Evolutionary conservation across 805 yeast species (phyloP).

Genomic region (Teunomyces cretensis): DNA sequence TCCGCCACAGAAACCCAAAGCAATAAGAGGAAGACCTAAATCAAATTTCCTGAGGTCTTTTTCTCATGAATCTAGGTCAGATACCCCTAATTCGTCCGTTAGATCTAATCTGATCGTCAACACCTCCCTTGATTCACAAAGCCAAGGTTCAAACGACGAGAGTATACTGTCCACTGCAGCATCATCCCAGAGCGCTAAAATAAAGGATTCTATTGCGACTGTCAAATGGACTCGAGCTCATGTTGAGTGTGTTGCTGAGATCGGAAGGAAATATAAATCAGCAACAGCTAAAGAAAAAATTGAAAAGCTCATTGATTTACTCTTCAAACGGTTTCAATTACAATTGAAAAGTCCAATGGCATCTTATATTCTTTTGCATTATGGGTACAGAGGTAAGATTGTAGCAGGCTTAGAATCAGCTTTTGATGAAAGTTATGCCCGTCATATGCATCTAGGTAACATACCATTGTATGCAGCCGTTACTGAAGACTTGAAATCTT

Average conservation of each 20-base stretch:
- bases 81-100: no score
- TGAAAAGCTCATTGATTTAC: constrained; percentile 11
- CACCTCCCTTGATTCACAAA: not conserved
- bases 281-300: constrained; percentile 7
- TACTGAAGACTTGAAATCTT: not conserved
- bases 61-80: no score
- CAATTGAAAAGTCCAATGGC: constrained; percentile 10
- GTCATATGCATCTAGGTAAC: constrained; percentile 4
- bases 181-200: not conserved
- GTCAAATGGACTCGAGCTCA: constrained; percentile 19
- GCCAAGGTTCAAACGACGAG: not conserved
- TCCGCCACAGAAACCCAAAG: no score
- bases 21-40: no score
- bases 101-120: not conserved
- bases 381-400: constrained; percentile 15
- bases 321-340: constrained; percentile 10
- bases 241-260: constrained; percentile 12
- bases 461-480: constrained; percentile 1
- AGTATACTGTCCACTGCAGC: not conserved
- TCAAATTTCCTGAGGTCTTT: no score
- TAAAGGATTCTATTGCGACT: constrained; percentile 9
- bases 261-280: not conserved
- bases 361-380: constrained; percentile 17
- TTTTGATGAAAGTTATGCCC: constrained; percentile 16
- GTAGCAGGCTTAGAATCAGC: constrained; percentile 7